Evolutionary conservation across 306 rosid genomes (phyloP).

Genomic region (Astragalus glycyphyllos): DNA sequence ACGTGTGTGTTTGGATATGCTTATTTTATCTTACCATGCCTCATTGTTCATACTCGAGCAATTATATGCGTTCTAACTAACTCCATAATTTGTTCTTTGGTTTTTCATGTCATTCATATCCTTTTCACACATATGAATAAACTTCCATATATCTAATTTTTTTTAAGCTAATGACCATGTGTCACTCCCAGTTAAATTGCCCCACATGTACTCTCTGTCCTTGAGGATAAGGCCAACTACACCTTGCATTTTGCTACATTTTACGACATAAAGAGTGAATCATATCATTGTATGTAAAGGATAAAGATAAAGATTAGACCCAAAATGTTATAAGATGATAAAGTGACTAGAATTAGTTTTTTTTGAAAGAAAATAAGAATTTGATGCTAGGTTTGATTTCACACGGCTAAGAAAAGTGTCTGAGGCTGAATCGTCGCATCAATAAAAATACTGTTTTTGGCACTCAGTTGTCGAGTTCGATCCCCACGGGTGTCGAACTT

Average conservation of each 20-base stretch:
- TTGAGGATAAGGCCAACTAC: constrained; percentile 12
- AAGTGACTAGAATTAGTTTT: too few relatives aligned
- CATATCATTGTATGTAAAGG: background rate
- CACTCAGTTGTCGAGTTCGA: too few relatives aligned
- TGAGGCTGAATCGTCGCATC: too few relatives aligned
- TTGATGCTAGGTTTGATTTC: too few relatives aligned
- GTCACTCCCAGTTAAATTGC: constrained; percentile 4
- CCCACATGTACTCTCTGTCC: constrained; percentile 18
- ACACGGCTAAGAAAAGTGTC: too few relatives aligned
- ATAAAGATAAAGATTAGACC: background rate
- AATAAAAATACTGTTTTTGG: too few relatives aligned
- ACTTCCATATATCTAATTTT: background rate
- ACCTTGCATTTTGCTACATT: constrained; percentile 16
- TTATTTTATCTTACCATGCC: constrained; percentile 2
- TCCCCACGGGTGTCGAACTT: too few relatives aligned
- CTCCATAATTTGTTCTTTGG: background rate
- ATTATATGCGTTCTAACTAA: constrained; percentile 8
- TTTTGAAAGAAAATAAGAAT: too few relatives aligned
- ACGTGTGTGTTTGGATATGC: constrained; percentile 35
- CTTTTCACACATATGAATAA: background rate
- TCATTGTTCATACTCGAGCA: constrained; percentile 12
- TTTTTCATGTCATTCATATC: background rate
- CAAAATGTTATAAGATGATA: background rate
- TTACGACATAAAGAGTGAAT: background rate
- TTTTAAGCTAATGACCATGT: background rate